Evolutionary conservation across 148 eudicot species (phyloP).

Genomic region (Tetragonia tetragonoides): DNA sequence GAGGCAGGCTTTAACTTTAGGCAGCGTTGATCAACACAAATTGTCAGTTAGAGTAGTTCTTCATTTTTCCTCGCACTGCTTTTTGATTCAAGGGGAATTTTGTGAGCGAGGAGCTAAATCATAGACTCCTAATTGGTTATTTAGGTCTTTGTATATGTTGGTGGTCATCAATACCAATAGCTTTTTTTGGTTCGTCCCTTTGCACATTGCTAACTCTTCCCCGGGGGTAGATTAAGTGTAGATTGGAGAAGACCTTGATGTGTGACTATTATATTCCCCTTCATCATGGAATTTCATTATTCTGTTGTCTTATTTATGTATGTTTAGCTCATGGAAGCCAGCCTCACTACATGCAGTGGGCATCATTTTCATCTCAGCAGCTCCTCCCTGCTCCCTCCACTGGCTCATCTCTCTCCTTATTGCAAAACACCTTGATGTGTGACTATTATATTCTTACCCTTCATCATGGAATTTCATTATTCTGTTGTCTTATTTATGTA

Average conservation of each 20-base stretch:
- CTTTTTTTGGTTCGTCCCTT: not conserved
- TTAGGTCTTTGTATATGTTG: constrained; percentile 19
- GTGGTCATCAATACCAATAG: constrained; percentile 5
- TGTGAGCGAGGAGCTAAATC: constrained; percentile 20
- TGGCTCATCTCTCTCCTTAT: too few relatives aligned
- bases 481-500: not conserved
- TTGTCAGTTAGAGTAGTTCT: constrained; percentile 12
- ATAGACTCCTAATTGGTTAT: not conserved
- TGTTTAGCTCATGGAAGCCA: too few relatives aligned
- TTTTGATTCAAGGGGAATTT: constrained; percentile 18
- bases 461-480: not conserved
- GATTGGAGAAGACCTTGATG: not conserved
- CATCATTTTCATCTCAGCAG: too few relatives aligned
- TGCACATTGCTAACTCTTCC: not conserved
- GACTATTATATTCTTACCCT: not conserved
- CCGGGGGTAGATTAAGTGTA: not conserved
- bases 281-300: not conserved
- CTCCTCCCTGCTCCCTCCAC: too few relatives aligned
- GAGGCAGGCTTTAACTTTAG: constrained; percentile 14
- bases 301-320: not conserved
- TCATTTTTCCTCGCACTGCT: constrained; percentile 1
- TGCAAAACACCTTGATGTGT: constrained; percentile 9
- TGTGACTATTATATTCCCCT: constrained; percentile 1
- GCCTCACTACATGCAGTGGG: too few relatives aligned
- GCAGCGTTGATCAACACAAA: not conserved